Conservation (phyloP, 2,329 filamentous ascomycete species). For the Ophiostoma ips region DNA sequence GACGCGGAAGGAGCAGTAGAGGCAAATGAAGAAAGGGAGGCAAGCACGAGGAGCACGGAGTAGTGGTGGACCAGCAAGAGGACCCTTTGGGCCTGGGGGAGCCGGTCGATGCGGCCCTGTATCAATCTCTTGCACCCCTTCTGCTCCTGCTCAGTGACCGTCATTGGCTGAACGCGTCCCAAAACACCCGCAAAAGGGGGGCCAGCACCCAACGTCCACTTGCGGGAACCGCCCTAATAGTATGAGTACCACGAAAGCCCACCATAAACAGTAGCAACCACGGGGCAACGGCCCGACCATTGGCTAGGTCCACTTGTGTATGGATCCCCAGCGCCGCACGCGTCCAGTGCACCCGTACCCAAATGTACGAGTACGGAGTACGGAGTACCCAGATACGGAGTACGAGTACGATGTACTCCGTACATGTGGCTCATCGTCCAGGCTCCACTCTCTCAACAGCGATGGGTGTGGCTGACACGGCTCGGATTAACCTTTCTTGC, state of each 20-base stretch:
- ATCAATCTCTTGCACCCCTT: too few species aligned
- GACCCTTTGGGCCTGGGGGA: too few species aligned
- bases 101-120: too few species aligned
- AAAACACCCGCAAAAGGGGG: conserved; percentile 7
- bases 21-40: neutral
- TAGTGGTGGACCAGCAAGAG: neutral
- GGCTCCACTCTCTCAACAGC: neutral
- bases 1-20: neutral
- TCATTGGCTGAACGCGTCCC: conserved; percentile 4
- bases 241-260: conserved; percentile 11
- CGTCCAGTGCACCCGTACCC: too few species aligned
- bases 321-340: neutral
- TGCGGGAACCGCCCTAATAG: neutral
- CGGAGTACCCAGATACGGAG: too few species aligned
- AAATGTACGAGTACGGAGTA: neutral
- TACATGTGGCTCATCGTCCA: conserved; percentile 6
- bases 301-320: conserved; percentile 20
- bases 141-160: too few species aligned
- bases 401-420: neutral
- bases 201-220: neutral
- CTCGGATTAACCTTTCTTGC: conserved; percentile 6
- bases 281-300: conserved; percentile 38
- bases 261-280: conserved; percentile 40
- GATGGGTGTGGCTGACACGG: conserved; percentile 2
- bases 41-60: neutral